Evolutionary conservation across 352 stramenopile species (phyloP).

Genomic region (Pythium volutum): DNA sequence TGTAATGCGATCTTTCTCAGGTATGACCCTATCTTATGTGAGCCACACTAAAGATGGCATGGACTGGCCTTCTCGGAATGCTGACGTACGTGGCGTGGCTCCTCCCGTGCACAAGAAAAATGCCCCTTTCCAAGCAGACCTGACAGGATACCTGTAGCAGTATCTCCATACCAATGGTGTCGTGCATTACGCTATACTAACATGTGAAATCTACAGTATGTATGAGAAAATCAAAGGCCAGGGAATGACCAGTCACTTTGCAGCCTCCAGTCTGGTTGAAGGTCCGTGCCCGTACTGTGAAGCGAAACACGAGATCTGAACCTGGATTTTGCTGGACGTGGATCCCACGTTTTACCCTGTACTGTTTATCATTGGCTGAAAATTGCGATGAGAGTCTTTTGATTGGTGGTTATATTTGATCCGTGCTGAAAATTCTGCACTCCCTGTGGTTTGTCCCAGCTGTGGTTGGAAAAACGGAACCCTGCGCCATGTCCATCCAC

Average conservation of each 20-base stretch:
- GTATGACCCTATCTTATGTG: not conserved
- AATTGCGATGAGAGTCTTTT: not conserved
- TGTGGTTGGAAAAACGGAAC: conserved; percentile 1
- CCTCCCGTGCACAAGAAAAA: not conserved
- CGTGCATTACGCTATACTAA: no score
- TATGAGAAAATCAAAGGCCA: no score
- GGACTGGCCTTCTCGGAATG: not conserved
- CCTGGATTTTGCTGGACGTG: not conserved
- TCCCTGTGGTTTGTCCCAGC: conserved; percentile 2
- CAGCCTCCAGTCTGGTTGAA: not conserved
- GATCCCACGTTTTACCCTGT: not conserved
- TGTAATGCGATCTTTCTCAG: not conserved
- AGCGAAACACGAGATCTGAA: conserved; percentile 3
- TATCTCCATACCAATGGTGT: no score
- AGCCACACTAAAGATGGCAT: not conserved
- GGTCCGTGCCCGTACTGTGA: not conserved
- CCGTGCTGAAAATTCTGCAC: not conserved
- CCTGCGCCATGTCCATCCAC: not conserved
- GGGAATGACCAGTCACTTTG: not conserved
- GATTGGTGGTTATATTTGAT: conserved; percentile 11
- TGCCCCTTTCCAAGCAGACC: not conserved
- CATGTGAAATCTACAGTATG: no score
- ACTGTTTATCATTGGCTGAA: not conserved
- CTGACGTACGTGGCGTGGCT: not conserved
- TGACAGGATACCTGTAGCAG: no score